Conservation (phyloP, 345 rosid species). For the Bruguiera parviflora region DNA sequence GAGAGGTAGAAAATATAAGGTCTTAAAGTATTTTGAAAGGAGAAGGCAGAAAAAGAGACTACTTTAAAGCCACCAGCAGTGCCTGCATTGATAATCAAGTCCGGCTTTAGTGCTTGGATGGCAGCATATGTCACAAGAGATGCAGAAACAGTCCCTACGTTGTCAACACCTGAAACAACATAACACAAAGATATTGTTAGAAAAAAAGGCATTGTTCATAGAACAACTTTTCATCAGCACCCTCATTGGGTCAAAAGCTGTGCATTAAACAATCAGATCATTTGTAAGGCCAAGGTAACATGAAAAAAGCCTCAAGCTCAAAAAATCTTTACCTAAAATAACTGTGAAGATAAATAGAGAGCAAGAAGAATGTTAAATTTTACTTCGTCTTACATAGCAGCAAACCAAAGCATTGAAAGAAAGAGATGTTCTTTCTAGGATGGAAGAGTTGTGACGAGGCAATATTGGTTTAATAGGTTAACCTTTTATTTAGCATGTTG, state of each 20-base stretch:
- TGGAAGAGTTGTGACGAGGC: background rate
- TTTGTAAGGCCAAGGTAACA: too few species aligned
- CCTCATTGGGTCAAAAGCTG: background rate
- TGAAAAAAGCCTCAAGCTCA: too few species aligned
- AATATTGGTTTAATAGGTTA: background rate
- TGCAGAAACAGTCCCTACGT: constrained; percentile 74
- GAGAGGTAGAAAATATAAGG: background rate
- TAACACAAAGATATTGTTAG: background rate
- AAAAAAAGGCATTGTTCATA: background rate
- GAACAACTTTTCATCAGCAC: background rate
- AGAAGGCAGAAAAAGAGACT: background rate
- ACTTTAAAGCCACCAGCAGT: constrained; percentile 97
- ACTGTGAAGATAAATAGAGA: background rate
- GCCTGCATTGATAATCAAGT: constrained; percentile 81
- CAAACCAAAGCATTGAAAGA: background rate
- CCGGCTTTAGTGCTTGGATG: constrained; percentile 68
- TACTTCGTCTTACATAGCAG: background rate
- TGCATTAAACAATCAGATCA: too few species aligned
- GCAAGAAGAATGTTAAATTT: constrained; percentile 1
- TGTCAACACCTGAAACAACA: constrained; percentile 67
- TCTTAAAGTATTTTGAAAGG: background rate
- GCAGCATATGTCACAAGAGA: constrained; percentile 85
- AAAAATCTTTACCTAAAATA: too few species aligned
- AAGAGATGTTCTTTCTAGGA: background rate
- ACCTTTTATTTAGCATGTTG: background rate